These are phyloP conservation scores for Globisporangium polare DNA, from an alignment of 352 stramenopile species.

Conservation along the genomic window DNA sequence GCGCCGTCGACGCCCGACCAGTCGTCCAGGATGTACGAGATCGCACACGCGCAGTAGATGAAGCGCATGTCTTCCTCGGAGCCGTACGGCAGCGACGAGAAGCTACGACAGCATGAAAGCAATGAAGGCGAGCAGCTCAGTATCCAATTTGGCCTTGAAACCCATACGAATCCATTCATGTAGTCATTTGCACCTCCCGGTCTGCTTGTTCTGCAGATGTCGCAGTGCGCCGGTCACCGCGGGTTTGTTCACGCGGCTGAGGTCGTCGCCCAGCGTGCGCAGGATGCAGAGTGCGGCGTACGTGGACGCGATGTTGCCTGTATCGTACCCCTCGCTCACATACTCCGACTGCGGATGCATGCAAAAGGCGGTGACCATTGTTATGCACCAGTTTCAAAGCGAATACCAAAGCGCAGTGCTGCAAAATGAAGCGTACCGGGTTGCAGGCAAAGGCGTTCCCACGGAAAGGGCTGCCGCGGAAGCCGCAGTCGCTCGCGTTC, in stretches of 20 bases:
- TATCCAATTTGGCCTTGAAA: background rate
- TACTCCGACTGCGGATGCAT: slow-evolving; percentile 36
- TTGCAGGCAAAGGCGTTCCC: slow-evolving; percentile 54
- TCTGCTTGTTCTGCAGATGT: slow-evolving; percentile 71
- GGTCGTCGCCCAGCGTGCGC: slow-evolving; percentile 79
- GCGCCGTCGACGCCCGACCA: slow-evolving; percentile 70
- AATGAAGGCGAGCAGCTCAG: background rate
- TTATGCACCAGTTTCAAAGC: background rate
- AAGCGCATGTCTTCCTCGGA: slow-evolving; percentile 89
- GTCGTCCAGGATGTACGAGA: slow-evolving; percentile 85
- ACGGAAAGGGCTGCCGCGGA: slow-evolving; percentile 62
- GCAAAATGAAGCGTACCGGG: slow-evolving; percentile 15
- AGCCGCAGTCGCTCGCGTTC: slow-evolving; percentile 71
- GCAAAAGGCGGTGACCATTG: background rate
- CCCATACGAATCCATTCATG: background rate
- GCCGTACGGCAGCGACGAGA: slow-evolving; percentile 57
- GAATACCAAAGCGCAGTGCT: background rate
- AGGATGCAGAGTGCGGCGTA: slow-evolving; percentile 84
- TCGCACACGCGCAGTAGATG: slow-evolving; percentile 84
- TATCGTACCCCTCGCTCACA: slow-evolving; percentile 73
- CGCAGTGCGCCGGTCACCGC: slow-evolving; percentile 59
- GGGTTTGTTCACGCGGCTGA: slow-evolving; percentile 65
- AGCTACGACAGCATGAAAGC: slow-evolving; percentile 30
- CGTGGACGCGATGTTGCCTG: slow-evolving; percentile 81
- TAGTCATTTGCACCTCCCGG: slow-evolving; percentile 40